Evolutionary conservation across 148 eudicot genomes (phyloP), one percentile per base, ranked within the genome.

Genomic region (Persicaria maculosa): DNA sequence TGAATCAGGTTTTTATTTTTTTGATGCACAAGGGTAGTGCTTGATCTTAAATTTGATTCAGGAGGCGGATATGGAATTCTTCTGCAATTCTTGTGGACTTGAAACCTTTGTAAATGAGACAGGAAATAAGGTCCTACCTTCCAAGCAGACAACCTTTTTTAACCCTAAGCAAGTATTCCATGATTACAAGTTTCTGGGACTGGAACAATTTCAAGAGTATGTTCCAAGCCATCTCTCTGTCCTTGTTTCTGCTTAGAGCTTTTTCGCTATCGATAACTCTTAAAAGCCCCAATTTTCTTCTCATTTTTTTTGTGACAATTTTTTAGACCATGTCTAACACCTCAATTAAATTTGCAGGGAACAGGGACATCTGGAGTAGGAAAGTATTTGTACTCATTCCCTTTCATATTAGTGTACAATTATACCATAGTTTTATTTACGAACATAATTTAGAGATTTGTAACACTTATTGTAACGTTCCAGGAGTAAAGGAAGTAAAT

Each of bases 1-100:
- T 59, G 22, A 4, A 45, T 58, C 57, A 20, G 40, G 40, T 31
- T 11, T 72, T 50, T 75, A 44, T 50, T 15, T 81, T 22, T 17
- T 20, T 25, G 7, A 22, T 69, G 61, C 53, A 12, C 75, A 31
- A 54, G 64, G 71, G 43, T 58, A 47, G 52, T 74, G 68, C n/a
- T 16, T 17, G 52, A 69, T 68, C 22, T 47, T 78, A 14, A 45
- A n/a, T 12, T 54, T 71, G 71, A 47, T 45, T 75, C 81, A 93
- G 97, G 98, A 87, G 83, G 75, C 85, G 44, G 97, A 94, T 76
- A 52, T 92, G 76, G 96, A 87, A 79, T 85, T 84, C 47, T 80
- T 94, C 50, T 92, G 97, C 86, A 75, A 71, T 70, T 88, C 84
- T 48, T 90, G 98, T 86, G 97, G 92, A 77, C 86, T 94, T 19